A percentile compares a stretch with the other conserved stretches of the same genome.
These are phyloP conservation scores for Monosporascus sp. DNA, from an alignment of 2,329 filamentous ascomycete genomes.

Conservation along the genomic window DNA sequence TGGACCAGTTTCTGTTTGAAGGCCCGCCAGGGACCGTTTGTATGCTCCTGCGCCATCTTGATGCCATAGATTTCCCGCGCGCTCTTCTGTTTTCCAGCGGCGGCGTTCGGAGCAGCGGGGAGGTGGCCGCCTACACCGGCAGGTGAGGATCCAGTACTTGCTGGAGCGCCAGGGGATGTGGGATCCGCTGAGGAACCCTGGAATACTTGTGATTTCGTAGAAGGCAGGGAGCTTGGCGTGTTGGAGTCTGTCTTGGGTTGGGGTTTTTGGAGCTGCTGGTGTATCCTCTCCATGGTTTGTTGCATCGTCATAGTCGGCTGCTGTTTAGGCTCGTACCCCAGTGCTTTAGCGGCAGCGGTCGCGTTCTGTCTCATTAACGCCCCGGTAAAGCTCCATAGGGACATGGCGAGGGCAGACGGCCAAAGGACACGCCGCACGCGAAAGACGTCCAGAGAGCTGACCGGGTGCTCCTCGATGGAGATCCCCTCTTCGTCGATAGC, in stretches of 20 bases:
- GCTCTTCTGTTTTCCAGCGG: constrained; percentile 10
- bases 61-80: constrained; percentile 26
- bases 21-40: constrained; percentile 23
- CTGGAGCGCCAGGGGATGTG: constrained; percentile 10
- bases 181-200: constrained; percentile 16
- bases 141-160: constrained; percentile 3
- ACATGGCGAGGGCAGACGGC: constrained; percentile 45
- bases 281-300: constrained; percentile 26
- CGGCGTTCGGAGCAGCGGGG: constrained; percentile 8
- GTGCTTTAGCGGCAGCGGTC: constrained; percentile 34
- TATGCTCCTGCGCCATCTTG: constrained; percentile 18
- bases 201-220: constrained; percentile 11
- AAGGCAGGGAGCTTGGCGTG: constrained; percentile 6
- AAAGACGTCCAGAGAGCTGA: constrained; percentile 42
- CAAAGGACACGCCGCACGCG: constrained; percentile 45
- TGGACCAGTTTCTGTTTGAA: constrained; percentile 33
- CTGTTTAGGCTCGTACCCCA: constrained; percentile 35
- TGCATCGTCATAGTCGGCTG: constrained; percentile 18
- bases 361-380: constrained; percentile 41
- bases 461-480: constrained; percentile 39
- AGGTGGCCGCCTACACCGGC: constrained; percentile 8
- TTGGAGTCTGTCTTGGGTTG: constrained; percentile 9
- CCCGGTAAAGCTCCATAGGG: constrained; percentile 46
- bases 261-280: constrained; percentile 18
- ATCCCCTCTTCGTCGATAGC: constrained; percentile 43